phyloP scores from a whole-genome alignment of 2,329 filamentous ascomycete genomes.

The Alternaria dauci region DNA sequence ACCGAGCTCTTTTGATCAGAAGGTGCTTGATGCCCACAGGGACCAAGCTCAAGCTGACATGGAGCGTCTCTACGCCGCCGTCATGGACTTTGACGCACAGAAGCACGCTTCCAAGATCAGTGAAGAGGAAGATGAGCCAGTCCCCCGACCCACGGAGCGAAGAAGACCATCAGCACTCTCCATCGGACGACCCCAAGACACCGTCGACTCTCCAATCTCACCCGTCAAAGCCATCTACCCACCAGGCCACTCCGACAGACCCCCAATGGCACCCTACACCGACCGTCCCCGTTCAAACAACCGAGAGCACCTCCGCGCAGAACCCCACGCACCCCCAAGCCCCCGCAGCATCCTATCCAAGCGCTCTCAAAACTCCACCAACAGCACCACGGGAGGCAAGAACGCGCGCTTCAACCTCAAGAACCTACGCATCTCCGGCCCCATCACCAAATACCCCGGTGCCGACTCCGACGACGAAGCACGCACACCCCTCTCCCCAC shows the following conservation, averaged over 20 bases:
- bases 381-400: conserved; percentile 45
- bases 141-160: conserved; percentile 16
- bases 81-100: conserved; percentile 83
- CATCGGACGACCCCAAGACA: conserved; percentile 31
- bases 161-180: conserved; percentile 43
- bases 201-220: conserved; percentile 48
- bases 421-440: conserved; percentile 66
- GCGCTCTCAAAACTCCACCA: conserved; percentile 45
- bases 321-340: conserved; percentile 34
- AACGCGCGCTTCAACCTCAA: conserved; percentile 59
- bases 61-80: conserved; percentile 88
- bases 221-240: conserved; percentile 60
- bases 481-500: conserved; percentile 64
- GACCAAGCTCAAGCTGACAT: conserved; percentile 81
- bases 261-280: conserved; percentile 15
- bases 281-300: conserved; percentile 10
- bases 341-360: conserved; percentile 51
- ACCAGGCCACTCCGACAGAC: conserved; percentile 47
- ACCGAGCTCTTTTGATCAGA: conserved; percentile 77
- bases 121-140: conserved; percentile 31
- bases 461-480: conserved; percentile 56
- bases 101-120: conserved; percentile 49
- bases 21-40: conserved; percentile 76
- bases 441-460: conserved; percentile 57
- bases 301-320: conserved; percentile 19